Conservation (phyloP, 805 yeast genomes). For the Teunomyces atbi region DNA sequence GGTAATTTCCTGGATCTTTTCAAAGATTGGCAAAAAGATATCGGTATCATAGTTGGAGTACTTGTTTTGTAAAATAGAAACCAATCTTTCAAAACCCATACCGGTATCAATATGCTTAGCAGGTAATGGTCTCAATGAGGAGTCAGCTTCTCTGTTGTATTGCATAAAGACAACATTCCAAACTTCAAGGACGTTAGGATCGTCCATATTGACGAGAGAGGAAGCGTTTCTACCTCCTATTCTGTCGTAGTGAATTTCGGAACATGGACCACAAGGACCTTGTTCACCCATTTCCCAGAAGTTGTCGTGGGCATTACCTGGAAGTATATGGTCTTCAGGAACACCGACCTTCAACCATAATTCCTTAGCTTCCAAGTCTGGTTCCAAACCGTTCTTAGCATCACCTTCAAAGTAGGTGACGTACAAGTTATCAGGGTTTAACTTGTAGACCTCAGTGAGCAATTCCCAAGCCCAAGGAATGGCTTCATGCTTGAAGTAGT, state of each 20-base stretch:
- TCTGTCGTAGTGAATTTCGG: conserved; percentile 96
- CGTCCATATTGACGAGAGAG: conserved; percentile 87
- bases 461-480: conserved; percentile 87
- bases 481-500: conserved; percentile 95
- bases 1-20: conserved; percentile 84
- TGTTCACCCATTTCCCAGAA: conserved; percentile 99
- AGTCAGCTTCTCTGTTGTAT: conserved; percentile 90
- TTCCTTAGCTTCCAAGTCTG: conserved; percentile 91
- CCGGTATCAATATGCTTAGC: conserved; percentile 98
- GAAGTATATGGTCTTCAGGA: conserved; percentile 85
- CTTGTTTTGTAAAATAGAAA: conserved; percentile 88
- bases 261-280: conserved; percentile 99
- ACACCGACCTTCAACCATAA: conserved; percentile 88
- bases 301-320: conserved; percentile 88
- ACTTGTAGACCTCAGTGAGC: conserved; percentile 79
- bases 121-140: conserved; percentile 77
- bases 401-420: conserved; percentile 98
- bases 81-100: conserved; percentile 97
- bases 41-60: conserved; percentile 96
- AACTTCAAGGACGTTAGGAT: conserved; percentile 94
- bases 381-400: conserved; percentile 71
- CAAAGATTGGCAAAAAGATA: conserved; percentile 87
- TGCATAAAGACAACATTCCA: conserved; percentile 99
- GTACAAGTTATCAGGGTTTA: conserved; percentile 75
- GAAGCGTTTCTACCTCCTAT: conserved; percentile 98